Base-by-base conservation (phyloP, 768 basidiomycete species). In the Leccinum incarnatum region DNA sequence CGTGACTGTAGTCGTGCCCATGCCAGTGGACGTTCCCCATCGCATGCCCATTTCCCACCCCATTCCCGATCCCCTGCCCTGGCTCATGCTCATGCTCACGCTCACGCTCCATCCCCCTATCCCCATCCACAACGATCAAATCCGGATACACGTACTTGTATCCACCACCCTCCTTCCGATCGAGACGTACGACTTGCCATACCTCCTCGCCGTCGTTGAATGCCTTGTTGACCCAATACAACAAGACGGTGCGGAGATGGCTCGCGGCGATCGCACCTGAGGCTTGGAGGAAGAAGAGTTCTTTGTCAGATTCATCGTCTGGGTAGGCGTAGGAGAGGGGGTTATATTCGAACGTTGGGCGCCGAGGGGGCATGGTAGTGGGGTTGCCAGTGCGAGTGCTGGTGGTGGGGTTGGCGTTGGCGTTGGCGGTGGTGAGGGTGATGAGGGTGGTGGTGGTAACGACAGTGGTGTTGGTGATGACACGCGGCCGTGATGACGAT, bases 111-210 rank as follows among this genome's bases (percentile, higher is more conserved):
- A 14, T 36, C 23, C 23, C 60, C 7, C 66, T 61, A 49, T 21
- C 29, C 30, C 27, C 59, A 5, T 70, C 64, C 45, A 70, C 62
- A 27, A 69, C 69, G 57, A 71, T 63, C 45, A 72, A 17, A 34
- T 70, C 69, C 7, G 71, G 70, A 12, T 70, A 72, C 34, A 69
- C 59, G 54, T 72, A 70, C 21, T 54, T 61, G 56, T 58, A 42
- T 21, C 53, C 15, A 25, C 50, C 27, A 15, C 21, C 27, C 46
- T 60, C 62, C 5, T 50, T 65, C 4, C 48, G 47, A 25, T 62
- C 57, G 37, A 72, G 66, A 15, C 69, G 69, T 14, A 67, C 61
- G 59, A 66, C 69, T 5, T 70, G 70, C 66, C 70, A 72, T 3
- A 70, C 64, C 34, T 70, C 61, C 15, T 62, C 62, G 14, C 68